Evolutionary conservation across 1,284 basidiomycete species (phyloP), one percentile per base, ranked within the genome.

Genomic region (Papiliotrema nemorosa): DNA sequence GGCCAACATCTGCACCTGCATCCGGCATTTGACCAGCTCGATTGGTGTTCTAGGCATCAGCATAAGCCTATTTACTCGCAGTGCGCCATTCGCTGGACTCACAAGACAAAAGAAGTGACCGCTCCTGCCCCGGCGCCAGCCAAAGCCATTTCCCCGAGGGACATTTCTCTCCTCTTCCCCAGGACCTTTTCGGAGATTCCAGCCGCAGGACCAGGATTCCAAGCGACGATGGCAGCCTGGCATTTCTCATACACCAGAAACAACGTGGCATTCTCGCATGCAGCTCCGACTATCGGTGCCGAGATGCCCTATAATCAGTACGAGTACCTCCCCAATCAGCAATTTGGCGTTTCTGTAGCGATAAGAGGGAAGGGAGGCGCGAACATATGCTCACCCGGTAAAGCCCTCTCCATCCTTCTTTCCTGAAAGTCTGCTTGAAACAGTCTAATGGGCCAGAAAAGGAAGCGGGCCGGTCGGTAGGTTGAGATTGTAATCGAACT

Each of bases 21-120:
- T 92, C 67, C 90, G 87, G 74, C 90, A 93, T 77, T 94, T 94
- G 62, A 94, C 82, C 50, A 91, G 84, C 72, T 94, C 90, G 57
- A 93, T 86, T 1, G 90, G 91, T 1, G 90, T 93, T 45, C 86
- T 88, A 13, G 9, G 22, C 7, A 35, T 48, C 50, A 54, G 37
- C 42, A 20, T 3, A 46, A 18, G 14, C 20, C 20, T 33, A 41
- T 13, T n/a, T 34, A 18, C n/a, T n/a, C 1, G 20, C 14, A 21
- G 18, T 29, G 2, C 2, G n/a, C 12, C 21, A 13, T 22, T 6
- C 7, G 24, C 6, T 18, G 1, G 12, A 80, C 84, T 63, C 59
- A 87, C 83, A 93, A 75, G 49, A 93, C 80, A 68, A 91, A 87
- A 59, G 85, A 88, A 1, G 89, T 86, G 26, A 85, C 78, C 2